Conservation (phyloP, 345 rosid species). For the Ailanthus altissimus region DNA sequence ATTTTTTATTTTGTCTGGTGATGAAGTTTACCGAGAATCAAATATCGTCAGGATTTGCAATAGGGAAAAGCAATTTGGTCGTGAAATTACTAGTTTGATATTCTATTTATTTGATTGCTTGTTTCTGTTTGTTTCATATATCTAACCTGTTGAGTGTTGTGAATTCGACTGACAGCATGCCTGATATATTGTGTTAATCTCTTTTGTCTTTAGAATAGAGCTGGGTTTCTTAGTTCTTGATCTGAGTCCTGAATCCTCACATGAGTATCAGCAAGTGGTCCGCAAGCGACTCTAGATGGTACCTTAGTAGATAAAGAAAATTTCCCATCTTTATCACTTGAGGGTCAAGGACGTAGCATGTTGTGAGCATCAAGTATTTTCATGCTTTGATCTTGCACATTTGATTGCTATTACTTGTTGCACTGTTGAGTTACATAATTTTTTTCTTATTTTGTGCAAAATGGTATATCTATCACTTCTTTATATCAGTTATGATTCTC, state of each 20-base stretch:
- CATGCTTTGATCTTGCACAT: conserved; percentile 5
- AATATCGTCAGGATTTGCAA: background rate
- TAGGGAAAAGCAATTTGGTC: background rate
- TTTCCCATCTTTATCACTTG: background rate
- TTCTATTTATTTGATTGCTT: background rate
- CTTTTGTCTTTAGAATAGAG: background rate
- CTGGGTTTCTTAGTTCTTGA: background rate
- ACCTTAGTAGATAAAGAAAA: conserved; percentile 4
- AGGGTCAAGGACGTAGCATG: background rate
- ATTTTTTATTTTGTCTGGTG: background rate
- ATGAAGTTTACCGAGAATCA: background rate
- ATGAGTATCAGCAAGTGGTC: background rate
- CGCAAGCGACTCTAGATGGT: background rate
- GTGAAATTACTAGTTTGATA: background rate
- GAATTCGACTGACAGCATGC: background rate
- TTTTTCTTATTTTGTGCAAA: background rate
- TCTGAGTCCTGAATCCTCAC: background rate
- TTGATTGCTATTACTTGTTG: background rate
- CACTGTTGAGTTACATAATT: background rate
- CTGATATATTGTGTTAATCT: background rate
- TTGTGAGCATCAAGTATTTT: background rate
- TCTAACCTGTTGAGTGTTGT: background rate
- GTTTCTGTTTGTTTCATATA: background rate
- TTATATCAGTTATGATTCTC: background rate
- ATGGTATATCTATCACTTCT: background rate